Evolutionary conservation across 2,329 filamentous ascomycete genomes (phyloP), one percentile per base, ranked within the genome.

Genomic region (Trichoderma sp.): DNA sequence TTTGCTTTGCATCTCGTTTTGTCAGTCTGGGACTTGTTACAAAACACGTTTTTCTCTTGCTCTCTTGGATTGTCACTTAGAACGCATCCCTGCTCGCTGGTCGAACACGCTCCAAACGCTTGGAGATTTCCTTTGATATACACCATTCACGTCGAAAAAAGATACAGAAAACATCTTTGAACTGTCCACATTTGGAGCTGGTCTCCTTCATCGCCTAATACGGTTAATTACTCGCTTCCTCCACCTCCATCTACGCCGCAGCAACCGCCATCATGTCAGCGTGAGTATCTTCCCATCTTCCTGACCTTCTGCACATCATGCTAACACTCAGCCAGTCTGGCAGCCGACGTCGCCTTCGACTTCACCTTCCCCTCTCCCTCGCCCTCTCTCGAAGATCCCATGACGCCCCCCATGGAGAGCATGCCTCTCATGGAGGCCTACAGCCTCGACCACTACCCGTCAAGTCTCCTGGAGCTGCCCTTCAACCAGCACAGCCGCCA

Each of bases 271-370:
- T 63, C 61, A 77, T 78, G 76, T 78, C 76, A 67, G 69, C 75
- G 76, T 78, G 73, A 71, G 76, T 74, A 58, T 59, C 47, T 6
- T 14, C 15, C 14, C 43, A 55, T 62, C 2, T 19, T 9, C 24
- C 28, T 65, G 28, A 43, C 15, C 26, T n/a, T 7, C 41, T 45
- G 44, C 9, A 28, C 9, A 55, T 65, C 65, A 64, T 59, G 67
- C 71, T 73, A 68, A 75, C 69, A 57, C 47, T 5, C 47, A 3
- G 15, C 28, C 72, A 87, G 84, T 84, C 83, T 86, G 82, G 83
- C 78, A 85, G 84, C 80, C 77, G 82, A 83, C 78, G 82, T 87
- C 77, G 78, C 85, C 66, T 87, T 88, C 74, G 83, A 87, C 77
- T 87, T 88, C 76, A 80, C 78, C 68, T 88, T 85, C 71, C 81